These are phyloP conservation scores for Lachnum nothofagi DNA, from an alignment of 2,329 filamentous ascomycete genomes.

Conservation along the genomic window DNA sequence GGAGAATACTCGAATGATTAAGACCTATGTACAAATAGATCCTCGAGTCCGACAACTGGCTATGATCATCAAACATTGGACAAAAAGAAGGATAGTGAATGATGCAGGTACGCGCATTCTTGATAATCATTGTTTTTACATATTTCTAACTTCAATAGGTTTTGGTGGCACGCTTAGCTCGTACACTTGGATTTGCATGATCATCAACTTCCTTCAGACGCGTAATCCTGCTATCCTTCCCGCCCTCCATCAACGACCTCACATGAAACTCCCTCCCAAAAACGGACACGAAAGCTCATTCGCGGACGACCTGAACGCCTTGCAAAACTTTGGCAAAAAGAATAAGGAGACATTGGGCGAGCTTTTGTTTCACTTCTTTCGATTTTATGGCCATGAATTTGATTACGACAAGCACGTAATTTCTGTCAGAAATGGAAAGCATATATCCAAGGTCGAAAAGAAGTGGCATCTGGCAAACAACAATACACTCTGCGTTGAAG, in stretches of 20 bases:
- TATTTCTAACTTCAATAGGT: slow-evolving; percentile 50
- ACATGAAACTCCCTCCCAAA: slow-evolving; percentile 54
- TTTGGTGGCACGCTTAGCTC: slow-evolving; percentile 93
- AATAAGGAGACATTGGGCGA: slow-evolving; percentile 81
- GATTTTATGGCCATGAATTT: slow-evolving; percentile 88
- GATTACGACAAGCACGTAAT: slow-evolving; percentile 81
- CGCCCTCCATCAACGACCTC: slow-evolving; percentile 69
- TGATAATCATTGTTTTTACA: slow-evolving; percentile 5
- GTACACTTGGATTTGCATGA: slow-evolving; percentile 99
- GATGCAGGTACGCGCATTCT: slow-evolving; percentile 73
- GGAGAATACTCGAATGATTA: slow-evolving; percentile 96
- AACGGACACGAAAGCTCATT: slow-evolving; percentile 71
- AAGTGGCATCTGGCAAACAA: slow-evolving; percentile 76
- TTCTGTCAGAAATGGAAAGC: slow-evolving; percentile 75
- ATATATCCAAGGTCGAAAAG: slow-evolving; percentile 78
- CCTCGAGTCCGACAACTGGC: slow-evolving; percentile 83
- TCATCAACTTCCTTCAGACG: slow-evolving; percentile 91
- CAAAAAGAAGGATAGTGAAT: slow-evolving; percentile 84
- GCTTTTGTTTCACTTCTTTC: slow-evolving; percentile 92
- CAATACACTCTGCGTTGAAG: slow-evolving; percentile 88
- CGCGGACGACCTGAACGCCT: slow-evolving; percentile 74
- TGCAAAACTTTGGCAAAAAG: slow-evolving; percentile 67
- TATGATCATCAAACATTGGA: slow-evolving; percentile 98
- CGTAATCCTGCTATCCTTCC: slow-evolving; percentile 79
- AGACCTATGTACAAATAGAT: slow-evolving; percentile 92